phyloP scores from a whole-genome alignment of 306 rosid species.

The Vigna unguiculata region DNA sequence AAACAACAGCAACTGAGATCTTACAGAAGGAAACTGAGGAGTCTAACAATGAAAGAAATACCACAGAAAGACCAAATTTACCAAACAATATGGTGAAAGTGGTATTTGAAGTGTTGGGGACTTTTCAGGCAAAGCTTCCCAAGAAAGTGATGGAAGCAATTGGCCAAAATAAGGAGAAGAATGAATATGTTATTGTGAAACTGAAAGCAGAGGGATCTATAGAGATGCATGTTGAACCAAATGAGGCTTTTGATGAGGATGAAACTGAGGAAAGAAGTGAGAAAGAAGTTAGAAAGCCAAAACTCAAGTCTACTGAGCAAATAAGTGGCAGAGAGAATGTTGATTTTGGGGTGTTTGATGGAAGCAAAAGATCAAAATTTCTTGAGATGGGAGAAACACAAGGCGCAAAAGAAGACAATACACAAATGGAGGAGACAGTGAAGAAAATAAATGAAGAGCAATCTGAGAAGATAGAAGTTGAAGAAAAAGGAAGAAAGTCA shows the following conservation, averaged over 20 bases:
- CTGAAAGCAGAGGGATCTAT: conserved; percentile 20
- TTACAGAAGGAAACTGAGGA: conserved; percentile 25
- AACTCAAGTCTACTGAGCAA: conserved; percentile 10
- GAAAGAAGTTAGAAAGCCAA: conserved; percentile 32
- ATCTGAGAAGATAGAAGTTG: conserved; percentile 26
- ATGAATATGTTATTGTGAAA: conserved; percentile 12
- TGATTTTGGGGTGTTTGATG: conserved; percentile 20
- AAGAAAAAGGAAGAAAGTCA: conserved; percentile 19
- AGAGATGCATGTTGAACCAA: conserved; percentile 39
- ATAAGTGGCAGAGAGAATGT: background rate
- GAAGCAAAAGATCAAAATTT: conserved; percentile 23
- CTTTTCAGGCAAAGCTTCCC: conserved; percentile 12
- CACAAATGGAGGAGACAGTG: background rate
- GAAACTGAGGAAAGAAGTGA: background rate
- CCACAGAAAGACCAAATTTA: background rate
- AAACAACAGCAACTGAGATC: conserved; percentile 12
- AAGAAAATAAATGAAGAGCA: conserved; percentile 8
- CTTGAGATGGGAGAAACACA: background rate
- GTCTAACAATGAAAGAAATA: conserved; percentile 13
- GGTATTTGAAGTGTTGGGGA: conserved; percentile 13
- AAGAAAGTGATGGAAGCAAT: conserved; percentile 15
- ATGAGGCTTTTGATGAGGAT: conserved; percentile 25
- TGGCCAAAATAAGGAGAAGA: background rate
- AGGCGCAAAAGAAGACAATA: conserved; percentile 5
- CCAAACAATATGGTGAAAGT: conserved; percentile 18